Conservation (phyloP, 805 yeast species). For the Ogataea haglerorum region DNA sequence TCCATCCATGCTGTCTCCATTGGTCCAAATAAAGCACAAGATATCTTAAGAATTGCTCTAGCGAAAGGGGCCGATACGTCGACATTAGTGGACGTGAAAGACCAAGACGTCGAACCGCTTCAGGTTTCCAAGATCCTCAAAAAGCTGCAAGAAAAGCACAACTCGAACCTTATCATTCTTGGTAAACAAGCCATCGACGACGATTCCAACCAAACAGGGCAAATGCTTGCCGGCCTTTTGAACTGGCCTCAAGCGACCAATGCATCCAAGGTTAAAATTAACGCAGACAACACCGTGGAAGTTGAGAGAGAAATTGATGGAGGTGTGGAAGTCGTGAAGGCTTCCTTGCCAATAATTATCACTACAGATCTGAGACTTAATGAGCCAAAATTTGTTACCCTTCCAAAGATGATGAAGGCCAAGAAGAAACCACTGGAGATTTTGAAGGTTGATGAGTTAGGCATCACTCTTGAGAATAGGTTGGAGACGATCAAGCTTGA, state of each 20-base stretch:
- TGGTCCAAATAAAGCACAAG: slow-evolving; percentile 85
- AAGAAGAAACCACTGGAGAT: slow-evolving; percentile 89
- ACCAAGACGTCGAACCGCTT: slow-evolving; percentile 72
- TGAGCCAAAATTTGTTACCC: slow-evolving; percentile 92
- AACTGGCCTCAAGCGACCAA: slow-evolving; percentile 97
- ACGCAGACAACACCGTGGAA: slow-evolving; percentile 54
- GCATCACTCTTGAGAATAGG: slow-evolving; percentile 60
- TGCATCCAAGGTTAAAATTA: slow-evolving; percentile 77
- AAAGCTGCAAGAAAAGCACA: slow-evolving; percentile 64
- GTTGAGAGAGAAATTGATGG: slow-evolving; percentile 95
- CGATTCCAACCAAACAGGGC: slow-evolving; percentile 94
- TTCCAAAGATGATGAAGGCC: slow-evolving; percentile 97
- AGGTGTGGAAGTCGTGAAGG: slow-evolving; percentile 79
- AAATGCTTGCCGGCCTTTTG: slow-evolving; percentile 88
- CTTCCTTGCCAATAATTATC: slow-evolving; percentile 77
- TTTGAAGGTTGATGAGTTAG: slow-evolving; percentile 61
- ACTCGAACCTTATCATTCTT: slow-evolving; percentile 75
- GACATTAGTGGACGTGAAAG: slow-evolving; percentile 76
- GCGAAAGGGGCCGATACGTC: slow-evolving; percentile 94
- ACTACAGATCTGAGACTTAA: slow-evolving; percentile 93
- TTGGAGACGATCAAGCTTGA: slow-evolving; percentile 68
- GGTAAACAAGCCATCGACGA: slow-evolving; percentile 98
- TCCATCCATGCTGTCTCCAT: slow-evolving; percentile 86
- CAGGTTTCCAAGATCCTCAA: slow-evolving; percentile 82
- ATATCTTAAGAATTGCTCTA: slow-evolving; percentile 79